Conservation (phyloP, 345 rosid genomes). For the Corchorus capsularis region DNA sequence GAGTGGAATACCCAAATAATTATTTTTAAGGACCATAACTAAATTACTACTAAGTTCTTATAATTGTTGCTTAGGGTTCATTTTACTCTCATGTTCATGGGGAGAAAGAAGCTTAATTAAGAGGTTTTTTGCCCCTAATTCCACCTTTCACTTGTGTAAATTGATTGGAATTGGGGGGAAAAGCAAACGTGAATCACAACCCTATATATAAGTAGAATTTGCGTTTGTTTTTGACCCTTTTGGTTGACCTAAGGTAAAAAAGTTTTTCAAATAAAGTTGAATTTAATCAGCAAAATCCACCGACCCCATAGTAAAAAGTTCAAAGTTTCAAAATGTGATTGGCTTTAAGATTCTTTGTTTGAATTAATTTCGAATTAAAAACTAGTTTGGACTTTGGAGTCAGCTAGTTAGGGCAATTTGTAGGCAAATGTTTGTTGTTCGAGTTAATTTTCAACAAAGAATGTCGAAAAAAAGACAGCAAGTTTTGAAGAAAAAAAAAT, state of each 20-base stretch:
- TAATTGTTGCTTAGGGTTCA: background rate
- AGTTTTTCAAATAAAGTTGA: background rate
- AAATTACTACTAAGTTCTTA: background rate
- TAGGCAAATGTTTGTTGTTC: background rate
- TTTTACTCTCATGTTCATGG: background rate
- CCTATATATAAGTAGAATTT: no score
- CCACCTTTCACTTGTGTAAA: no score
- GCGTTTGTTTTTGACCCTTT: no score
- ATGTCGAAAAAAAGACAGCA: background rate
- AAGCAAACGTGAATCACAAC: no score
- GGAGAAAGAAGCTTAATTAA: no score
- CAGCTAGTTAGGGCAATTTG: background rate
- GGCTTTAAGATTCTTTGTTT: background rate
- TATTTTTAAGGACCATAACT: background rate
- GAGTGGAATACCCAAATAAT: background rate
- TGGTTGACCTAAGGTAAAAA: no score
- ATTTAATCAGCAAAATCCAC: background rate
- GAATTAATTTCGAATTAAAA: background rate
- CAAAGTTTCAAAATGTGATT: background rate
- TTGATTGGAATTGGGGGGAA: no score
- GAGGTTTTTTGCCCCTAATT: no score
- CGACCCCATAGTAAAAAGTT: background rate
- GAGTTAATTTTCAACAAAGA: background rate
- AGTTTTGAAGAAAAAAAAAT: no score
- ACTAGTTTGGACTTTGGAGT: background rate